A percentile compares a stretch with the other conserved stretches of the same genome.
These are phyloP conservation scores for Jaminaea rosea DNA, from an alignment of 1,284 basidiomycete species.

Conservation along the genomic window DNA sequence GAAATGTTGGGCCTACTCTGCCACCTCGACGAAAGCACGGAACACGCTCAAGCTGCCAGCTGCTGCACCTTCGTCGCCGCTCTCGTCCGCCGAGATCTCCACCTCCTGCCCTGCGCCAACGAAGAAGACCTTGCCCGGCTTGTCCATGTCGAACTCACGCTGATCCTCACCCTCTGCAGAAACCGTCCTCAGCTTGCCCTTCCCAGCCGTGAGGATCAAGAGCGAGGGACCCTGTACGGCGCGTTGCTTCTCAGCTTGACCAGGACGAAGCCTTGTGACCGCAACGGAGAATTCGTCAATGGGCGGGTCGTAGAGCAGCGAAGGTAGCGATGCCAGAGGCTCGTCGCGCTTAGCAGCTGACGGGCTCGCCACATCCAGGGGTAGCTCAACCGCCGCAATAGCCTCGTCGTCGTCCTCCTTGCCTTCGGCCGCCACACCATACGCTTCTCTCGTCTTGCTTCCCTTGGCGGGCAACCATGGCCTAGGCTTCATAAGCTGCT, in stretches of 20 bases:
- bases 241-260: slow-evolving; percentile 55
- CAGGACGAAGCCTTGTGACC: slow-evolving; percentile 55
- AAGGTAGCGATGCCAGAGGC: slow-evolving; percentile 1
- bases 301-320: slow-evolving; percentile 76
- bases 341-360: neutral
- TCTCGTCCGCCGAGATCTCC: neutral
- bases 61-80: neutral
- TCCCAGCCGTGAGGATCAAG: slow-evolving; percentile 65
- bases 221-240: slow-evolving; percentile 75
- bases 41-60: neutral
- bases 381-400: slow-evolving; percentile 42
- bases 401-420: slow-evolving; percentile 18
- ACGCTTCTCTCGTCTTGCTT: slow-evolving; percentile 9
- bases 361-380: neutral
- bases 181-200: slow-evolving; percentile 50
- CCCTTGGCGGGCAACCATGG: slow-evolving; percentile 50
- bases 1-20: too few species aligned
- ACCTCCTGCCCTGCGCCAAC: slow-evolving; percentile 57
- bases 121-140: slow-evolving; percentile 69
- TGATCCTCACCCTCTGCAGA: neutral
- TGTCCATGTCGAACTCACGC: slow-evolving; percentile 1
- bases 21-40: slow-evolving; percentile 3
- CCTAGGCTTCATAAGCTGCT: slow-evolving; percentile 60
- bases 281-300: slow-evolving; percentile 88
- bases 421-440: slow-evolving; percentile 15